Evolutionary conservation across 371 early-diverging fungal species (phyloP).

Genomic region (Mucor velutinosus): DNA sequence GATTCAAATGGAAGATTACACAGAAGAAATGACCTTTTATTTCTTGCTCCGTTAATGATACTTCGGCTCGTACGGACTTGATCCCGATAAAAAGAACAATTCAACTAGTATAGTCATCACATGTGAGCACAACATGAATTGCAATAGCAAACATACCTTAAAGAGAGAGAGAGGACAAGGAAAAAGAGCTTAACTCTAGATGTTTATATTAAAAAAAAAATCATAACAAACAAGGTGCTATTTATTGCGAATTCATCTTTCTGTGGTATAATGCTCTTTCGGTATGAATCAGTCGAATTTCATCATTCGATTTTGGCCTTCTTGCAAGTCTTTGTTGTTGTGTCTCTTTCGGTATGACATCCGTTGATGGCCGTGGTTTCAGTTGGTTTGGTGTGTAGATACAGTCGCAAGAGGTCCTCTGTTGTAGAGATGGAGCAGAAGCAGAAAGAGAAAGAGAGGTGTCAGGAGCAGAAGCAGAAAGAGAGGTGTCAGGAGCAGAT

Average conservation of each 20-base stretch:
- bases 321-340: background rate
- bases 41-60: background rate
- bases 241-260: background rate
- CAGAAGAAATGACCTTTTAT: background rate
- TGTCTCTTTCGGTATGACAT: background rate
- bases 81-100: background rate
- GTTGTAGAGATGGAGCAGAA: background rate
- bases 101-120: background rate
- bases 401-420: background rate
- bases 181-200: background rate
- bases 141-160: background rate
- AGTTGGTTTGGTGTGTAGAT: background rate
- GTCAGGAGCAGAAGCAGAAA: background rate
- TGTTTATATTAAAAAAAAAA: conserved; percentile 7
- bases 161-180: background rate
- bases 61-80: conserved; percentile 3
- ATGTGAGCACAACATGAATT: background rate
- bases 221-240: background rate
- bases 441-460: too few species aligned
- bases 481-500: background rate
- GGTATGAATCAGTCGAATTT: background rate
- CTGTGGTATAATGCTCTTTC: background rate
- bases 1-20: background rate
- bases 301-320: background rate
- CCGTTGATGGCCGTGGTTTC: background rate